These are phyloP conservation scores for Ailanthus altissimus DNA, from an alignment of 345 rosid species.

Conservation along the genomic window DNA sequence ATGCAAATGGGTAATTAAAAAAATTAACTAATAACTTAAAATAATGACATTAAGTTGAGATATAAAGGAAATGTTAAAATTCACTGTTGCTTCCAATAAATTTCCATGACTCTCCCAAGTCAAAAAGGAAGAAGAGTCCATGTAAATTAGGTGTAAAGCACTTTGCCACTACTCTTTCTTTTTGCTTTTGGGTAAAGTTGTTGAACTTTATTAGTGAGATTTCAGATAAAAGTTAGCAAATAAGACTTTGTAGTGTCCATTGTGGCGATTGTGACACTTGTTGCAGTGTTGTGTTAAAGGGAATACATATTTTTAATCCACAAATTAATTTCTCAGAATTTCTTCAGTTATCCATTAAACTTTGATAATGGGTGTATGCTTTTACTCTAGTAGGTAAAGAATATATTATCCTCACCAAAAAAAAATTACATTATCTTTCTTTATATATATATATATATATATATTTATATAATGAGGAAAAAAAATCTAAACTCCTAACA, in stretches of 20 bases:
- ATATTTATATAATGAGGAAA: no score
- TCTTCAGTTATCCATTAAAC: background rate
- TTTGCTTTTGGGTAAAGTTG: background rate
- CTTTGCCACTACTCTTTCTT: background rate
- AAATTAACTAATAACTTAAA: background rate
- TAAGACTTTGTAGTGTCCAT: background rate
- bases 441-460: no score
- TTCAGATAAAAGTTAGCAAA: background rate
- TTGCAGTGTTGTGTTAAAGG: background rate
- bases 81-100: background rate
- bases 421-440: no score
- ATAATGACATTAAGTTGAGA: background rate
- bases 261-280: background rate
- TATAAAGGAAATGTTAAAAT: background rate
- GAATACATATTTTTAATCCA: background rate
- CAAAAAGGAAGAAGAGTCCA: background rate
- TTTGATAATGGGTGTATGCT: background rate
- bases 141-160: slow-evolving; percentile 6
- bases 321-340: background rate
- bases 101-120: background rate
- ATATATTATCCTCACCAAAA: background rate
- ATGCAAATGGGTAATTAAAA: slow-evolving; percentile 8
- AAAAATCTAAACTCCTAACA: no score
- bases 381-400: background rate
- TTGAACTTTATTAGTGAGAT: background rate